phyloP scores from a whole-genome alignment of 129 eudicot genomes.

The Mikania micrantha region DNA sequence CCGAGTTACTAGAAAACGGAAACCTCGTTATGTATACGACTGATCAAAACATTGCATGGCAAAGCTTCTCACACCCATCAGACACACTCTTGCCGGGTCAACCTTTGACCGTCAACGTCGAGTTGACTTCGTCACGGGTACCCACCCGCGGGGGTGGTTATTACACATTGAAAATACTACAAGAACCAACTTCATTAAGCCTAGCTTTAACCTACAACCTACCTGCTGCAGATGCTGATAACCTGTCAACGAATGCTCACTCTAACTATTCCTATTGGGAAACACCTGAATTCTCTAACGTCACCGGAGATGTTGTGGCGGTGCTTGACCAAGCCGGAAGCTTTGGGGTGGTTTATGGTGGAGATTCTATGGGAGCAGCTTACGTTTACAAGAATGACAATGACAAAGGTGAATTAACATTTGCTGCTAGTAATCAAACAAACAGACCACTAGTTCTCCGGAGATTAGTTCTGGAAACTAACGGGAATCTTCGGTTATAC shows the following conservation, averaged over 20 bases:
- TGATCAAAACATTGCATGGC: conserved; percentile 46
- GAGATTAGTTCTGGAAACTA: conserved; percentile 61
- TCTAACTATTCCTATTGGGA: conserved; percentile 78
- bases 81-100: conserved; percentile 96
- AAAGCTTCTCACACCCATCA: conserved; percentile 85
- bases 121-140: conserved; percentile 60
- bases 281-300: conserved; percentile 83
- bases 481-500: conserved; percentile 73
- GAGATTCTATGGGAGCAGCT: conserved; percentile 61
- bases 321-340: conserved; percentile 76
- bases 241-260: conserved; percentile 33
- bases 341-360: conserved; percentile 78
- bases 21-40: conserved; percentile 58
- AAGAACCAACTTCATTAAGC: conserved; percentile 75
- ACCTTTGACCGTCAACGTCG: conserved; percentile 58
- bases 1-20: conserved; percentile 72
- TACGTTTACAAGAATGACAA: conserved; percentile 77
- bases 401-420: conserved; percentile 52
- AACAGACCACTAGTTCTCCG: conserved; percentile 42
- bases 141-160: conserved; percentile 67
- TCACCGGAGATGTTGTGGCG: conserved; percentile 84
- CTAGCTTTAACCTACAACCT: conserved; percentile 65
- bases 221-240: conserved; percentile 33
- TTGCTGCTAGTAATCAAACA: conserved; percentile 42
- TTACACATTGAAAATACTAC: conserved; percentile 84